Conservation (phyloP, 2,329 filamentous ascomycete genomes). For the Aspergillus brasiliensis region DNA sequence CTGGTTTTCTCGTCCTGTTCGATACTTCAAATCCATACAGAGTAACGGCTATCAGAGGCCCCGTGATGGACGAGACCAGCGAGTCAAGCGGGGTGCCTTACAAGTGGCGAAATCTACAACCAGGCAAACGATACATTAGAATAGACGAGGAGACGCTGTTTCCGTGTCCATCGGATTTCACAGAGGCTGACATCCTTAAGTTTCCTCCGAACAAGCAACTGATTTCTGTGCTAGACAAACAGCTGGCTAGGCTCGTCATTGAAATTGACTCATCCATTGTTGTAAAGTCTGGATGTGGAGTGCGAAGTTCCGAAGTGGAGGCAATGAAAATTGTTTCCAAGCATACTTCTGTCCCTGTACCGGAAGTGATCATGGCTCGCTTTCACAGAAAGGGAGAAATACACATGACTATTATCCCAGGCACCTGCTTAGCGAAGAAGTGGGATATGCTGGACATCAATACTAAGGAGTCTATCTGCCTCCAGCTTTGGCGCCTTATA, state of each 20-base stretch:
- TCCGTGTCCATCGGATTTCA: background rate
- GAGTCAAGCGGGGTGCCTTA: background rate
- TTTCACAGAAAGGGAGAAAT: constrained; percentile 2
- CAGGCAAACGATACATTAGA: background rate
- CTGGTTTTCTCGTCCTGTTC: too few species aligned
- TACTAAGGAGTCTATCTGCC: constrained; percentile 25
- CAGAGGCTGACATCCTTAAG: background rate
- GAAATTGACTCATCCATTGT: constrained; percentile 22
- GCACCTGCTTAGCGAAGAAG: constrained; percentile 16
- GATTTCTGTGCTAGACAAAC: constrained; percentile 18
- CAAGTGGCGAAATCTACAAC: background rate
- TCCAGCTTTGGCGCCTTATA: constrained; percentile 24
- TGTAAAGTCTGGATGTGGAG: constrained; percentile 19
- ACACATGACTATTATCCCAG: constrained; percentile 20
- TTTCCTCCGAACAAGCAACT: constrained; percentile 15
- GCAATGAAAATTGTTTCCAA: constrained; percentile 25
- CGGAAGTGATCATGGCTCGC: constrained; percentile 18
- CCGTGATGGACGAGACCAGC: background rate
- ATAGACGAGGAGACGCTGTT: background rate
- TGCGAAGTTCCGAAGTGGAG: constrained; percentile 21
- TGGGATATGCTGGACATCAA: constrained; percentile 22
- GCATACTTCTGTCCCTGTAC: constrained; percentile 22
- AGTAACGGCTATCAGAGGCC: too few species aligned
- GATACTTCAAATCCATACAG: too few species aligned
- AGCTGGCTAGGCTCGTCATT: constrained; percentile 20